Conservation (phyloP, 768 basidiomycete genomes). For the Candolleomyces efflorescens region DNA sequence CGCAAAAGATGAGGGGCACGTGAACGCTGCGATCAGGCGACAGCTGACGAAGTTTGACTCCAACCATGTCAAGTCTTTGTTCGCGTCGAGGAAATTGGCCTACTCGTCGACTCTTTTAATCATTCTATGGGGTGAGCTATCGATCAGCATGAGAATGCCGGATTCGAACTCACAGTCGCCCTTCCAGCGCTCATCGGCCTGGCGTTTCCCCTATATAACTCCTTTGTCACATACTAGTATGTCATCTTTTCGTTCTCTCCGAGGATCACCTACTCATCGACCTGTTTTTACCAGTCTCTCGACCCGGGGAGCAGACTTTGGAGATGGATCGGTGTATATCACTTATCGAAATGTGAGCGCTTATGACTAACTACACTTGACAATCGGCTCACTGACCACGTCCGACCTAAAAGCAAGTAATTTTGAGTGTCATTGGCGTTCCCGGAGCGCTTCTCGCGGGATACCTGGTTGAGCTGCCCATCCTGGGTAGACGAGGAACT, state of each 20-base stretch:
- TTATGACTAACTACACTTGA: background rate
- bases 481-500: conserved; percentile 63
- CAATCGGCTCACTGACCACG: background rate
- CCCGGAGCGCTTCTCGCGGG: conserved; percentile 73
- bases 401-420: conserved; percentile 49
- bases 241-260: background rate
- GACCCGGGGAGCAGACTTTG: conserved; percentile 64
- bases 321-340: conserved; percentile 64
- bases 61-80: conserved; percentile 54
- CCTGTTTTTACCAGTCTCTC: conserved; percentile 12
- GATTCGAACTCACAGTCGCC: background rate
- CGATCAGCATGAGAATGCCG: background rate
- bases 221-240: conserved; percentile 28
- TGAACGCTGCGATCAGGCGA: conserved; percentile 20
- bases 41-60: conserved; percentile 27
- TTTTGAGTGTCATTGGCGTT: conserved; percentile 62
- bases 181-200: conserved; percentile 65
- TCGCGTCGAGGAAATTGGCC: conserved; percentile 58
- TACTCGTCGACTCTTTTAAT: conserved; percentile 63
- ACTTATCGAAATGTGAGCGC: conserved; percentile 65
- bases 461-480: conserved; percentile 61
- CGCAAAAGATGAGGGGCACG: background rate
- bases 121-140: conserved; percentile 40
- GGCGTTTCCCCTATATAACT: conserved; percentile 37
- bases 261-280: too few species aligned